A percentile compares a stretch with the other conserved stretches of the same genome.
Conservation (phyloP, 2,329 filamentous ascomycete genomes). For the Phialemoniopsis sp. region DNA sequence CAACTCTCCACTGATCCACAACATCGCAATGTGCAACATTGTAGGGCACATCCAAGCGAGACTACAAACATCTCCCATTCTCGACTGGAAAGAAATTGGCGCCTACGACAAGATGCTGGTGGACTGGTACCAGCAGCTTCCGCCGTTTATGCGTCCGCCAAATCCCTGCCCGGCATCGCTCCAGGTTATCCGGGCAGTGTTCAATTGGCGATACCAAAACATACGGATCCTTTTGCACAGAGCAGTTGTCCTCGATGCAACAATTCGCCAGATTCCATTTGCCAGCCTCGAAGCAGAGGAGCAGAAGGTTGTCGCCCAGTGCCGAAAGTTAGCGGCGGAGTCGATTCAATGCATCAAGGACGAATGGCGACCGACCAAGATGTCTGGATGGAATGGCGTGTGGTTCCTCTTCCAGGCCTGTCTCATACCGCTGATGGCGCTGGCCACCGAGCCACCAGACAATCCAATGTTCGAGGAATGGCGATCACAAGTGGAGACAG, state of each 20-base stretch:
- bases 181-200: not conserved
- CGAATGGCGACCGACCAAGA: not conserved
- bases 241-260: not conserved
- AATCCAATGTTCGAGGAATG: no score
- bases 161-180: not conserved
- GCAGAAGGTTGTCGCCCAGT: no score
- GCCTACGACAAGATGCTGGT: no score
- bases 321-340: no score
- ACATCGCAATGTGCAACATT: not conserved
- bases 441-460: no score
- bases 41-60: not conserved
- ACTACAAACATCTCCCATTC: not conserved
- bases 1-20: not conserved
- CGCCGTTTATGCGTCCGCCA: no score
- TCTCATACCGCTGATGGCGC: slow-evolving; percentile 5
- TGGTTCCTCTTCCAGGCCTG: not conserved
- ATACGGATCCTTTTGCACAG: not conserved
- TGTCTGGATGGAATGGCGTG: not conserved
- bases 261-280: slow-evolving; percentile 4
- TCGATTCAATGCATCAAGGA: no score
- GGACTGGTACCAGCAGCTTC: no score
- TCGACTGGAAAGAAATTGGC: not conserved
- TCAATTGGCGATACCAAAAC: not conserved
- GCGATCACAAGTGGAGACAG: no score
- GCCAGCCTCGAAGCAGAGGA: slow-evolving; percentile 21